Conservation (phyloP, 2,329 filamentous ascomycete species). For the Colletotrichum karsti region DNA sequence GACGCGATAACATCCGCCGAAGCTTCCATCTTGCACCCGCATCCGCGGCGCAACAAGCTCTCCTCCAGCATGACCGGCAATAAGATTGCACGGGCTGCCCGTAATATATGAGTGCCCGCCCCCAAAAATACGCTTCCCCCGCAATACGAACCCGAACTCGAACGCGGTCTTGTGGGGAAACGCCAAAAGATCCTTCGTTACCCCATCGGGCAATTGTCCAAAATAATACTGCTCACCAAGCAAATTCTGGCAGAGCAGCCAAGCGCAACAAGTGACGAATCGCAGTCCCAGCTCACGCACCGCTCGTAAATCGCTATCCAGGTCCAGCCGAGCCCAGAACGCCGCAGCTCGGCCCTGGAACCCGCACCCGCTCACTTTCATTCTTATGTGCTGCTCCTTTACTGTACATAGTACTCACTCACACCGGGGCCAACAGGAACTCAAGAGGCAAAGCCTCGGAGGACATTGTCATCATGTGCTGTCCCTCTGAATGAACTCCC, state of each 20-base stretch:
- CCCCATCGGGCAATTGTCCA: neutral
- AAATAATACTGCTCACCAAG: neutral
- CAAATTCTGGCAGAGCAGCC: neutral
- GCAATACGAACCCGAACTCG: slow-evolving; percentile 20
- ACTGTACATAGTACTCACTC: no score
- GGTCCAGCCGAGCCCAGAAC: neutral
- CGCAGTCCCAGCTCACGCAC: neutral
- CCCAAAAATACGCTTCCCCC: neutral
- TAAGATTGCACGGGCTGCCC: neutral
- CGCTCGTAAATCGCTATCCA: neutral
- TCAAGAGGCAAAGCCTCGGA: no score
- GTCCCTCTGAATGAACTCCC: no score
- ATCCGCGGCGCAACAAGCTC: neutral
- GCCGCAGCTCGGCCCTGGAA: neutral
- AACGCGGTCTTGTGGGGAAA: neutral
- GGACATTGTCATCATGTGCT: no score
- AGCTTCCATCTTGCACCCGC: neutral
- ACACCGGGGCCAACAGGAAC: no score
- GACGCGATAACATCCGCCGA: neutral
- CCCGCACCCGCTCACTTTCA: neutral
- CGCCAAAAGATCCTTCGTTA: neutral
- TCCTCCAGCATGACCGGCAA: neutral
- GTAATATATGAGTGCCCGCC: neutral
- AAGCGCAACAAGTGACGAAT: neutral
- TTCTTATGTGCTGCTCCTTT: neutral